Evolutionary conservation across 208 protist species (phyloP), one percentile per base, ranked within the genome.

Genomic region (Acanthamoeba royreba): DNA sequence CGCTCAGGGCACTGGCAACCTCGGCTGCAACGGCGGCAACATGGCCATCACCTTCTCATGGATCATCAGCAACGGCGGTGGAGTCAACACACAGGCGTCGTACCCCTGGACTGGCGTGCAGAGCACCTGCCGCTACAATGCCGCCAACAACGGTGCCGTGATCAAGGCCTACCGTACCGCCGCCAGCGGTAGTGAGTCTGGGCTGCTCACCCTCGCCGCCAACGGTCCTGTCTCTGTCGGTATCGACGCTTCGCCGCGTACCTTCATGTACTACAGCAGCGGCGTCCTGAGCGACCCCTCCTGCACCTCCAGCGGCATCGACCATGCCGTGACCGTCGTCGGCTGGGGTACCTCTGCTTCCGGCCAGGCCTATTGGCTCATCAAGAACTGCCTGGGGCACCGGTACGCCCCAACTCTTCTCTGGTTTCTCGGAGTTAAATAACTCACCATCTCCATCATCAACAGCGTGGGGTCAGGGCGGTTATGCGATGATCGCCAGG

Each of bases 191-290:
- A 90, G 55, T 31, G 83, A 90, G 55, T 8, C 47, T 4, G 43
- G 38, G 13, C 83, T 90, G 35, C n/a, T 90, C 33, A 22, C 83
- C 4, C 25, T 47, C 19, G 83, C 83, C 25, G 49, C 83, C 9
- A 38, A 42, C 28, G 98, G 98, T 53, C 98, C 98, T 77, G 86
- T 99, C 87, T 86, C 98, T 52, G 96, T 99, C 69, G 98, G 97
- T 25, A 98, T 99, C 17, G 98, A 99, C 92, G 98, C 98, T 94
- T 55, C 96, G 92, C 69, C 97, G 94, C 4, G 90, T 33, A 92
- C 87, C 5, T 99, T 97, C 97, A 55, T 61, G 40, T 95, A 83
- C 88, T 98, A 98, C 95, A 47, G 52, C 0, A 94, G 94, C 40
- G 98, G 98, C 86, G 96, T 98, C 81, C 97, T 98, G 79, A 93